Base-by-base conservation (phyloP, 179 eudicot genomes). In the Patellifolia procumbens region DNA sequence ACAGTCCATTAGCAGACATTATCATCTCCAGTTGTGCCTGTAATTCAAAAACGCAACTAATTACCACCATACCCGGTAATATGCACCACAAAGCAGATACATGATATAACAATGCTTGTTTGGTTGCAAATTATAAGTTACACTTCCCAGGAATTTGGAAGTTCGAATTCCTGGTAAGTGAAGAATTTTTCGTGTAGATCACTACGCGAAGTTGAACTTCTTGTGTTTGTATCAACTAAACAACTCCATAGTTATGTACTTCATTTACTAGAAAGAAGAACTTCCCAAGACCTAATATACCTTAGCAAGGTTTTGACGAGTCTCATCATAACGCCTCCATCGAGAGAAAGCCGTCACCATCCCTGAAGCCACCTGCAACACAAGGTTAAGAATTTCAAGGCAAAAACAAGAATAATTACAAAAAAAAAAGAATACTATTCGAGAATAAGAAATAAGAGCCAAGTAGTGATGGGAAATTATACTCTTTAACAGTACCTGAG, bases 1-100 rank as follows among this genome's bases (percentile, higher is more conserved):
- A n/a, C n/a, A n/a, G n/a, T n/a, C n/a, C n/a, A n/a, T n/a, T n/a
- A n/a, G n/a, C n/a, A n/a, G n/a, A n/a, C n/a, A n/a, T n/a, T n/a
- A n/a, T 93, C 97, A 89, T 89, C 86, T 95, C 98, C 84, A 95
- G 84, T 55, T 90, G 99, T 35, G 87, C 99, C 99, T 93, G 92
- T 63, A 63, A 79, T 64, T 43, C 46, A 31, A 28, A 16, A 28
- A 35, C 37, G 53, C 53, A 67, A 22, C 60, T 24, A 12, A 24
- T 64, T 49, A 37, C 17, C 19, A 29, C 43, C 35, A 55, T 1
- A 53, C 53, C 66, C 11, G 16, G 42, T n/a, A 58, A 42, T 61
- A 32, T 63, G 28, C 51, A 29, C n/a, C n/a, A n/a, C n/a, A n/a
- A n/a, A n/a, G n/a, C n/a, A n/a, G n/a, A n/a, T n/a, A n/a, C n/a